Percentiles rank a stretch among this genome's conserved stretches.
These are phyloP conservation scores for Thelonectria rubi DNA, from an alignment of 2,329 filamentous ascomycete genomes.

Conservation along the genomic window DNA sequence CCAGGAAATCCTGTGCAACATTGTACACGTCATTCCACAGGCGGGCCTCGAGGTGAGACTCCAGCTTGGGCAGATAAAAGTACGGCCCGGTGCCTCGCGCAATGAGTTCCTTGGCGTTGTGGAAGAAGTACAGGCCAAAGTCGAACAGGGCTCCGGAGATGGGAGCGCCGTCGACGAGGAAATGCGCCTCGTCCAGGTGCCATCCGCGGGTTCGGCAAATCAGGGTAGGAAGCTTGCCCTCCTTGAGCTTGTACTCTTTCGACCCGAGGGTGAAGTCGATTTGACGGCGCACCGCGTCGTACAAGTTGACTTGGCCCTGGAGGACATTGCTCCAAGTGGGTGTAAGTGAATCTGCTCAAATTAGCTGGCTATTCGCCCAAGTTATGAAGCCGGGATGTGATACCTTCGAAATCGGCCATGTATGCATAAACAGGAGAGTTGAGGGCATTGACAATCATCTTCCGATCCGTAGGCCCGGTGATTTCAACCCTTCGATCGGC, in stretches of 20 bases:
- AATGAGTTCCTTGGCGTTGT: conserved; percentile 91
- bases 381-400: conserved; percentile 20
- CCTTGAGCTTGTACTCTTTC: conserved; percentile 98
- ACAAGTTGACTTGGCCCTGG: conserved; percentile 95
- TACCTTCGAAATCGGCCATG: conserved; percentile 98
- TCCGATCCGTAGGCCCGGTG: conserved; percentile 93
- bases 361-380: conserved; percentile 22
- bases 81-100: conserved; percentile 88
- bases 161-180: conserved; percentile 92
- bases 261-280: conserved; percentile 94
- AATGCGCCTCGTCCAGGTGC: conserved; percentile 98
- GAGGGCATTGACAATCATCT: conserved; percentile 98
- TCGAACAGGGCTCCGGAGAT: conserved; percentile 94
- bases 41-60: conserved; percentile 93
- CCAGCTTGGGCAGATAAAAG: conserved; percentile 98
- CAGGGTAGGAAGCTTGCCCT: conserved; percentile 85
- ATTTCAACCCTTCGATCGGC: conserved; percentile 96
- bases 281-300: conserved; percentile 91
- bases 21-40: conserved; percentile 99
- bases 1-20: conserved; percentile 89
- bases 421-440: conserved; percentile 98
- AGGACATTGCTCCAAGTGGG: conserved; percentile 99
- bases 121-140: conserved; percentile 99
- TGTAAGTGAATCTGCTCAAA: conserved; percentile 79
- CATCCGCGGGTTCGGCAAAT: conserved; percentile 95